A percentile compares a stretch with the other conserved stretches of the same genome.
Evolutionary conservation across 2,329 filamentous ascomycete species (phyloP).

Genomic region (Fusarium drepaniforme): DNA sequence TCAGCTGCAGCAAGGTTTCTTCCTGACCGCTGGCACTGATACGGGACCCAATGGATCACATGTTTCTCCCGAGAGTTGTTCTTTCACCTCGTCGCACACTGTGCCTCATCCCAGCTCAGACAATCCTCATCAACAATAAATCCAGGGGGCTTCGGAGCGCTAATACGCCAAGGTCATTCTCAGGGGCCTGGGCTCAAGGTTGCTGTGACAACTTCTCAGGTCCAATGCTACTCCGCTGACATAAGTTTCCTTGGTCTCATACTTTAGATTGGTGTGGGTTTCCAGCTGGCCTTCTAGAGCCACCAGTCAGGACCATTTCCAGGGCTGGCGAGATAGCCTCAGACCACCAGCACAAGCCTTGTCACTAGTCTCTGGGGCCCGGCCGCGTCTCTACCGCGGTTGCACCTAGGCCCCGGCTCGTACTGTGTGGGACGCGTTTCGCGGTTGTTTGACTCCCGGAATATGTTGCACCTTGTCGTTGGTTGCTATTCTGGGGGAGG

Average conservation of each 20-base stretch:
- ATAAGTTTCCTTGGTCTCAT: constrained; percentile 5
- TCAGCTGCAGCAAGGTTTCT: constrained; percentile 30
- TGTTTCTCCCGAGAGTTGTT: constrained; percentile 18
- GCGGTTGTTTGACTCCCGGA: not conserved
- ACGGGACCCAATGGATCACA: constrained; percentile 24
- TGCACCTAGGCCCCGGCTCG: not conserved
- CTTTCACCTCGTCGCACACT: not conserved
- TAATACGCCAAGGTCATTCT: constrained; percentile 30
- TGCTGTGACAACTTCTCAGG: constrained; percentile 42
- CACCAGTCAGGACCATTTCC: constrained; percentile 27
- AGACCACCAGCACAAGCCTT: constrained; percentile 28
- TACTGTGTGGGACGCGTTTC: not conserved
- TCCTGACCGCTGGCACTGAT: constrained; percentile 13
- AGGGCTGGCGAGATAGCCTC: constrained; percentile 9
- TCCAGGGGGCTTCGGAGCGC: constrained; percentile 8
- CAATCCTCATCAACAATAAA: constrained; percentile 22
- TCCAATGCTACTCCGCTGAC: constrained; percentile 29
- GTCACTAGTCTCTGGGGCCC: not conserved
- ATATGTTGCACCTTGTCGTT: constrained; percentile 1
- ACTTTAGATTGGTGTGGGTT: constrained; percentile 29
- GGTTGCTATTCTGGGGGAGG: constrained; percentile 6
- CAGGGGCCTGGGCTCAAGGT: constrained; percentile 36
- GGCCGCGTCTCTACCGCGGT: not conserved
- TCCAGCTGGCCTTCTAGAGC: constrained; percentile 9
- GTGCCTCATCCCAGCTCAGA: constrained; percentile 19